Percentiles rank a stretch among this genome's conserved stretches.
These are phyloP conservation scores for Botrytis galanthina DNA, from an alignment of 2,329 filamentous ascomycete species.

Conservation along the genomic window DNA sequence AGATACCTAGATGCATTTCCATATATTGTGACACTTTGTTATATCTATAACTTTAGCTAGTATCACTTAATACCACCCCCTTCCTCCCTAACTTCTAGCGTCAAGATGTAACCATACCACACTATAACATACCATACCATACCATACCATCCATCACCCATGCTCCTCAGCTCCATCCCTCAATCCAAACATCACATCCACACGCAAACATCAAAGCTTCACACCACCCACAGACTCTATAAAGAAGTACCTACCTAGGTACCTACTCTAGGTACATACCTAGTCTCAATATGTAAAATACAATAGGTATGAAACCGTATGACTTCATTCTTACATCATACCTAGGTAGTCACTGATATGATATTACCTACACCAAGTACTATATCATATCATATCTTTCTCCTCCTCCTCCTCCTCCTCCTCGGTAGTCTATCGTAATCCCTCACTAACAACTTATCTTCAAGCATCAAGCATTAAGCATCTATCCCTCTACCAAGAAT, in stretches of 20 bases:
- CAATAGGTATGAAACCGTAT: neutral
- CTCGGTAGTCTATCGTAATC: too few relatives aligned
- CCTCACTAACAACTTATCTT: too few relatives aligned
- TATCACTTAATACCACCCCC: neutral
- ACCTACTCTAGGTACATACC: too few relatives aligned
- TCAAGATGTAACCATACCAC: neutral
- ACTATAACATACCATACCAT: too few relatives aligned
- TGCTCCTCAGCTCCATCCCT: neutral
- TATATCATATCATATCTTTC: too few relatives aligned
- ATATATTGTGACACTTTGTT: neutral
- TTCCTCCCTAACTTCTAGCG: neutral
- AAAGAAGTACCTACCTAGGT: too few relatives aligned
- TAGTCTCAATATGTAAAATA: neutral
- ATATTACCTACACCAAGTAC: too few relatives aligned
- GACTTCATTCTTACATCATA: constrained; percentile 6
- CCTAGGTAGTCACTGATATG: neutral
- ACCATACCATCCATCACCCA: neutral
- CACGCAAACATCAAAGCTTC: neutral
- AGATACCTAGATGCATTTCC: neutral
- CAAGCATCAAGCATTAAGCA: too few relatives aligned
- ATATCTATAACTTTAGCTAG: neutral
- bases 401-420: too few relatives aligned
- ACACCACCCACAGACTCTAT: neutral
- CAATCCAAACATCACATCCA: neutral
- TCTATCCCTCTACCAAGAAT: too few relatives aligned